phyloP scores from a whole-genome alignment of 225 moss, liverwort and hornwort genomes.

The Marchantia polymorpha region DNA sequence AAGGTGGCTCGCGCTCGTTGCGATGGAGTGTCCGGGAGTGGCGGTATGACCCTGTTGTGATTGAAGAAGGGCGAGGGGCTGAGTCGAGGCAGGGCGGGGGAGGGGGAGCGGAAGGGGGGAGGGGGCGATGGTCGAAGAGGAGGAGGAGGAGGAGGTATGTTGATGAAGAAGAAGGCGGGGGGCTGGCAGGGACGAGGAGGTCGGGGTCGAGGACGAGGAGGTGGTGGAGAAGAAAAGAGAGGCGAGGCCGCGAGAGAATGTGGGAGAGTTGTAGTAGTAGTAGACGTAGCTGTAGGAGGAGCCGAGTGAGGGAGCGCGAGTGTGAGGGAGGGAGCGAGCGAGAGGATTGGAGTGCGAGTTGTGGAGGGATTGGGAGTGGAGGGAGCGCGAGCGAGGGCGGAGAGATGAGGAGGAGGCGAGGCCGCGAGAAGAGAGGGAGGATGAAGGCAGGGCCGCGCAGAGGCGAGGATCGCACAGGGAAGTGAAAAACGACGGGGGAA shows the following conservation, averaged over 20 bases:
- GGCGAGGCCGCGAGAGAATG: not conserved
- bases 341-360: not conserved
- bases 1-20: not conserved
- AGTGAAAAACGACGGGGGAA: conserved; percentile 4
- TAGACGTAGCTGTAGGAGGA: conserved; percentile 6
- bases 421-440: conserved; percentile 20
- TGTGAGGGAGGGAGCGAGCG: not conserved
- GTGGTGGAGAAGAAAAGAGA: conserved; percentile 23
- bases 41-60: not conserved
- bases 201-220: not conserved
- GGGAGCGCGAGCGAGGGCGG: not conserved
- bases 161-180: not conserved
- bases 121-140: conserved; percentile 10
- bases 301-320: not conserved
- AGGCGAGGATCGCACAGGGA: not conserved
- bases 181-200: not conserved
- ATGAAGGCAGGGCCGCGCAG: conserved; percentile 13
- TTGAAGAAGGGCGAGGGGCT: conserved; percentile 10
- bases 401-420: conserved; percentile 21
- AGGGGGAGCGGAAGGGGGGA: not conserved
- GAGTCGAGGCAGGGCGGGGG: not conserved
- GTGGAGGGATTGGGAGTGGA: not conserved
- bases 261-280: conserved; percentile 15
- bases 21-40: not conserved
- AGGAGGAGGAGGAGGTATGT: not conserved